phyloP scores from a whole-genome alignment of 164 flowering plant genomes.

The Echeveria elegans region DNA sequence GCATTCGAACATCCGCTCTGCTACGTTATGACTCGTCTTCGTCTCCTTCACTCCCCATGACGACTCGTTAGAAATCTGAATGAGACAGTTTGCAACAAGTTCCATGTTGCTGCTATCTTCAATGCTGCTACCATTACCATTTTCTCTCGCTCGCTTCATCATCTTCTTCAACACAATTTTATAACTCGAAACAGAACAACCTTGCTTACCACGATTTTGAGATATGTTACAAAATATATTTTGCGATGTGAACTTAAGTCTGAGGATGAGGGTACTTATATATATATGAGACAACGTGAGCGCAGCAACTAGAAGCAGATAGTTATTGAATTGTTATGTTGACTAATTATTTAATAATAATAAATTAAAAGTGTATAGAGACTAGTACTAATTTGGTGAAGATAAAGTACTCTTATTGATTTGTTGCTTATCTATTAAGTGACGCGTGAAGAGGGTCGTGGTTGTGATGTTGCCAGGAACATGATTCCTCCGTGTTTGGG shows the following conservation, averaged over 20 bases:
- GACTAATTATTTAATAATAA: no score
- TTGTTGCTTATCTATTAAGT: neutral
- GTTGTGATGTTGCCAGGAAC: neutral
- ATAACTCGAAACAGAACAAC: neutral
- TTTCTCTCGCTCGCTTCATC: neutral
- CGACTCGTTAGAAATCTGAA: neutral
- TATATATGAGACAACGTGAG: no score
- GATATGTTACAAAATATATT: neutral
- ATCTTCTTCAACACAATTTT: neutral
- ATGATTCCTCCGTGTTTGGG: neutral
- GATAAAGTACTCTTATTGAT: neutral
- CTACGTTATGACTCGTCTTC: neutral
- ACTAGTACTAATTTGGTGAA: no score
- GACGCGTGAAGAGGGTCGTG: slow-evolving; percentile 1
- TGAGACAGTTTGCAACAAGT: neutral
- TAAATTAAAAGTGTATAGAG: neutral
- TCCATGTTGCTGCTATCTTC: neutral
- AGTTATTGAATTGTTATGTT: neutral
- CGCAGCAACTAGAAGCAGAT: neutral
- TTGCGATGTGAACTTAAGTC: neutral
- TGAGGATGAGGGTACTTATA: neutral
- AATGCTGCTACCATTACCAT: neutral
- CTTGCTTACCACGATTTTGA: neutral
- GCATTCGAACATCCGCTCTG: slow-evolving; percentile 22
- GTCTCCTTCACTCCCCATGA: neutral